These are phyloP conservation scores for Lipomyces japonicus DNA, from an alignment of 805 yeast genomes.

Conservation along the genomic window DNA sequence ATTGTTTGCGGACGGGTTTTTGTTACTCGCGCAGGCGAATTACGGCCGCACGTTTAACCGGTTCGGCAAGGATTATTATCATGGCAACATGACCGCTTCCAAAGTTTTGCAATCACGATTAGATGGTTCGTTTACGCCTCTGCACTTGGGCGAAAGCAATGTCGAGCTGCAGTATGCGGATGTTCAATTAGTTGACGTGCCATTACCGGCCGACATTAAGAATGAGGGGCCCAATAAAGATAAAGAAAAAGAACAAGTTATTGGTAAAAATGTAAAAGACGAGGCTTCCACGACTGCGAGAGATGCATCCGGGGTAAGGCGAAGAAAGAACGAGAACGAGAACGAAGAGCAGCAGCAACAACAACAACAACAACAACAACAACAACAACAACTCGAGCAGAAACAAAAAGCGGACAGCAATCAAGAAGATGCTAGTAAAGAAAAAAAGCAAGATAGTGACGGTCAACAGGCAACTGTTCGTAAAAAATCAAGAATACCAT, in stretches of 20 bases:
- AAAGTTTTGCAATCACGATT: constrained; percentile 13
- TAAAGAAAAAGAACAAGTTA: not conserved
- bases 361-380: not conserved
- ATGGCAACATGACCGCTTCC: constrained; percentile 37
- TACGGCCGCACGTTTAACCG: constrained; percentile 23
- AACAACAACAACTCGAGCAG: not conserved
- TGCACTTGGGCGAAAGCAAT: not conserved
- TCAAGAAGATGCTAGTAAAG: not conserved
- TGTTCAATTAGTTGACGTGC: constrained; percentile 5
- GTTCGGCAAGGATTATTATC: constrained; percentile 46
- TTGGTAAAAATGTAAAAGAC: not conserved
- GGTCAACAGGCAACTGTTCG: too few species aligned
- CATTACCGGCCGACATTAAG: not conserved
- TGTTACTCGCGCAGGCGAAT: constrained; percentile 23
- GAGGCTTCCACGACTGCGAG: constrained; percentile 3
- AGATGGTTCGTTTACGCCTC: not conserved
- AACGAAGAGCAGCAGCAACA: constrained; percentile 12
- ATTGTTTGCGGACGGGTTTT: constrained; percentile 14
- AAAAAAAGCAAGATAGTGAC: not conserved
- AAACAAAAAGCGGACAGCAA: constrained; percentile 3
- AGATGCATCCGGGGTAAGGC: not conserved
- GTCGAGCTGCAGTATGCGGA: not conserved
- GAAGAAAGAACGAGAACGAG: constrained; percentile 8
- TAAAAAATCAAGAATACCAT: constrained; percentile 4
- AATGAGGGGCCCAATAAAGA: not conserved